Evolutionary conservation across 2,329 filamentous ascomycete genomes (phyloP), one percentile per base, ranked within the genome.

Genomic region (Neonectria neomacrospora): DNA sequence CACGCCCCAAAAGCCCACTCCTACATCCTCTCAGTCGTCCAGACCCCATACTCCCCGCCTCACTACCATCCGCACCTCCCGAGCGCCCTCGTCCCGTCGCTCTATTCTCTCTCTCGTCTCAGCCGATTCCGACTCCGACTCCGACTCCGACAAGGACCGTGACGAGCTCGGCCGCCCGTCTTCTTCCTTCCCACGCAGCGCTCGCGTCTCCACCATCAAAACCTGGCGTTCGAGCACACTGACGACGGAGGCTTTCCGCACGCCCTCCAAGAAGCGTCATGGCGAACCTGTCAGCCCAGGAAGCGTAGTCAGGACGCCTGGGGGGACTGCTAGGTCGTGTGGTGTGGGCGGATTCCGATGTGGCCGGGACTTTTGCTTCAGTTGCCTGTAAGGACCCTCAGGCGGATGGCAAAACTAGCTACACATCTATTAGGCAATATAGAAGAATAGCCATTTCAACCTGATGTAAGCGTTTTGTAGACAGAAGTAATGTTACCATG

Each of bases 331-430:
- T 67, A 78, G 83, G 54, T 78, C 78, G 14, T 90, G 88, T 62
- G 87, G 87, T 3, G 77, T 84, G 66, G 81, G 82, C 66, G 87
- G 84, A 12, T 89, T 85, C 71, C 77, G 76, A 16, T 90, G 87
- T 64, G 82, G 82, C 3, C 79, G 84, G 57, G 82, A 86, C 64
- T 89, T 89, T 76, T 90, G 88, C 75, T 88, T 90, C 68, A 80
- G 79, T 10, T 89, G 87, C 69, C 77, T 86, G 61, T 79, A 61
- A 37, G 41, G n/a, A n/a, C 5, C 18, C 8, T 11, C 10, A 23
- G 11, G 28, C 9, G n/a, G 23, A 22, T 16, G 10, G 7, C 42
- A 50, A 26, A 11, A 47, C 20, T 14, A 11, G n/a, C 16, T 42
- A 26, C 23, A 26, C 23, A 26, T 6, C 3, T 6, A 14, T 26